These are phyloP conservation scores for Bjerkandera adusta DNA, from an alignment of 1,284 basidiomycete species.

Conservation along the genomic window DNA sequence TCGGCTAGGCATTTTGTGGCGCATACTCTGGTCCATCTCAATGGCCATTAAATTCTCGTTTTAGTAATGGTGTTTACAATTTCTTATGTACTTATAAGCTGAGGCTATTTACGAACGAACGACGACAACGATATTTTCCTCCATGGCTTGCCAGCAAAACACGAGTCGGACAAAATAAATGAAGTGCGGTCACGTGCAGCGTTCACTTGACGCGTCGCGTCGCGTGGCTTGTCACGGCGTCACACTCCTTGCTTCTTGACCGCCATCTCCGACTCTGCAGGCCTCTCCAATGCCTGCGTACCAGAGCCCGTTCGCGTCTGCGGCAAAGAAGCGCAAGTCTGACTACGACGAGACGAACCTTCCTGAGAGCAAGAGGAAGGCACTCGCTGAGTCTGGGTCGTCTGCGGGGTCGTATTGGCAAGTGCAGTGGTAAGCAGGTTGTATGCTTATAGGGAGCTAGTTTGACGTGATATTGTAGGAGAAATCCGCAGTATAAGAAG, in stretches of 20 bases:
- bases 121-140: too few species aligned
- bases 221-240: constrained; percentile 6
- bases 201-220: constrained; percentile 7
- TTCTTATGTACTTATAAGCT: too few species aligned
- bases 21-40: constrained; percentile 11
- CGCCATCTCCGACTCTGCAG: not conserved
- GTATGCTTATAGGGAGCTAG: constrained; percentile 1
- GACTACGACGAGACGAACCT: constrained; percentile 27
- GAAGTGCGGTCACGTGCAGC: constrained; percentile 11
- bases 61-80: not conserved
- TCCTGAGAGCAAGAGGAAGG: constrained; percentile 34
- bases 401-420: constrained; percentile 50
- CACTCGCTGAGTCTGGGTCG: constrained; percentile 20
- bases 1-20: constrained; percentile 1
- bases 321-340: constrained; percentile 28
- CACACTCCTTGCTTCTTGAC: constrained; percentile 6
- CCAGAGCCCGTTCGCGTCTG: constrained; percentile 15
- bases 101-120: too few species aligned
- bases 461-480: constrained; percentile 40
- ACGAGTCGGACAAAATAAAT: not conserved
- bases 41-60: not conserved
- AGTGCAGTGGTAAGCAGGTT: constrained; percentile 57
- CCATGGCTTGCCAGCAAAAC: too few species aligned
- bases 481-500: constrained; percentile 78
- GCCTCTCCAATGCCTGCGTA: constrained; percentile 29